These are phyloP conservation scores for Kernera saxatilis DNA, from an alignment of 345 rosid genomes.

Conservation along the genomic window DNA sequence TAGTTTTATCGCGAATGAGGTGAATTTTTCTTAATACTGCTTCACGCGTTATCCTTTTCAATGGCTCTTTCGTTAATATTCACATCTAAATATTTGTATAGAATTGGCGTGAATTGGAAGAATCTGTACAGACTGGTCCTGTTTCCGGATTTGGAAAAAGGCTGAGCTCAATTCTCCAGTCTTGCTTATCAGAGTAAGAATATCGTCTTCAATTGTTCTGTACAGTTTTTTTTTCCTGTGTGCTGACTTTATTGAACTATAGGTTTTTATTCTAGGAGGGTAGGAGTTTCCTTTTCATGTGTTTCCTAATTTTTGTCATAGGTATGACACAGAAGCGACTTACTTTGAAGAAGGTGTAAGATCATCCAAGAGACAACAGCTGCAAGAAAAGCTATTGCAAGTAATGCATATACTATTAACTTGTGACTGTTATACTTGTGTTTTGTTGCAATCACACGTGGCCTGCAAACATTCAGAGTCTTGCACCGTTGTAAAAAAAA, in stretches of 20 bases:
- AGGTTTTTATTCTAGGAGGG: neutral
- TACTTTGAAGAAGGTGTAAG: conserved; percentile 96
- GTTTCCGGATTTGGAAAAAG: conserved; percentile 83
- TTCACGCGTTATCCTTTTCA: neutral
- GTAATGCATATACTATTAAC: conserved; percentile 41
- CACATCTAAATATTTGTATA: conserved; percentile 8
- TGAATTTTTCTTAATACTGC: conserved; percentile 12
- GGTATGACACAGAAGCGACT: conserved; percentile 79
- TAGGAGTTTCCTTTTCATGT: conserved; percentile 10
- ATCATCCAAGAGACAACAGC: conserved; percentile 74
- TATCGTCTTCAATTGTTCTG: neutral
- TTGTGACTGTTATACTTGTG: conserved; percentile 8
- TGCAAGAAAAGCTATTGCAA: conserved; percentile 83
- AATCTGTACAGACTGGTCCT: conserved; percentile 65
- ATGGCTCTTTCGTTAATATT: neutral
- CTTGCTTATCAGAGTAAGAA: conserved; percentile 63
- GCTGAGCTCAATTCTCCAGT: conserved; percentile 53
- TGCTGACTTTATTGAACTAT: neutral
- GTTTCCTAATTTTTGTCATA: conserved; percentile 23
- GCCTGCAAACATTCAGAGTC: conserved; percentile 2
- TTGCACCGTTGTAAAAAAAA: neutral
- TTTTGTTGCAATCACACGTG: neutral
- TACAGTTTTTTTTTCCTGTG: neutral
- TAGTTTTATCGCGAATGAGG: conserved; percentile 64
- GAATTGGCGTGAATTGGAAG: conserved; percentile 79